Evolutionary conservation across 768 basidiomycete genomes (phyloP).

Genomic region (Mycena vulgaris): DNA sequence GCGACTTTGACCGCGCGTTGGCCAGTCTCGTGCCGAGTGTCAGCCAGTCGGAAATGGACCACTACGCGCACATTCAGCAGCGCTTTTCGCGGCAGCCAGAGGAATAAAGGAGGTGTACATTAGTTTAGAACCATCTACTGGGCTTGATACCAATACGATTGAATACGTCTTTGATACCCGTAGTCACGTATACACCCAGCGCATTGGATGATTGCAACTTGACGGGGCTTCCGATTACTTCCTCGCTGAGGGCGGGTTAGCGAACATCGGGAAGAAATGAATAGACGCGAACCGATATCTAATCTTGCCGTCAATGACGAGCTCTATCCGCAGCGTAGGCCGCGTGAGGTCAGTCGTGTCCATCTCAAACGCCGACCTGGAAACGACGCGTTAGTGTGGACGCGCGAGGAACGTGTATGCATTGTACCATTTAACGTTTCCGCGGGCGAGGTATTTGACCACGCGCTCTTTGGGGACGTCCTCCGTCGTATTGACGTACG

Average conservation of each 20-base stretch:
- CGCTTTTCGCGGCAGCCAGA: constrained; percentile 68
- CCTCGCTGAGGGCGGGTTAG: constrained; percentile 52
- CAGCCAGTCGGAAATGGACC: constrained; percentile 87
- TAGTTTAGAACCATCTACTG: constrained; percentile 67
- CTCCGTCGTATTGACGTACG: constrained; percentile 44
- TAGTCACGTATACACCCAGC: constrained; percentile 62
- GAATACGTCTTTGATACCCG: constrained; percentile 68
- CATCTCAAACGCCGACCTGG: constrained; percentile 78
- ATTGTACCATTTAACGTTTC: constrained; percentile 76
- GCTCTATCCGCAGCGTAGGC: constrained; percentile 70
- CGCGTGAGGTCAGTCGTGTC: constrained; percentile 69
- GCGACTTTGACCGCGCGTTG: constrained; percentile 86
- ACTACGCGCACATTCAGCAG: constrained; percentile 82
- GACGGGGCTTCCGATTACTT: constrained; percentile 65
- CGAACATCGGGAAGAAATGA: not conserved
- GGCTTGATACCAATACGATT: constrained; percentile 69
- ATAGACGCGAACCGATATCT: constrained; percentile 64
- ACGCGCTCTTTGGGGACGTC: constrained; percentile 69
- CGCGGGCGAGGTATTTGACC: constrained; percentile 72
- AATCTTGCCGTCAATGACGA: constrained; percentile 71
- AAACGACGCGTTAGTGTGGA: not conserved
- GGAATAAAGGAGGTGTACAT: constrained; percentile 19
- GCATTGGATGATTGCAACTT: constrained; percentile 58
- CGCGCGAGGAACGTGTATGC: constrained; percentile 26
- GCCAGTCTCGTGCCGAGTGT: constrained; percentile 84